Conservation (phyloP, 1,284 basidiomycete species). For the Ustilago lituana region DNA sequence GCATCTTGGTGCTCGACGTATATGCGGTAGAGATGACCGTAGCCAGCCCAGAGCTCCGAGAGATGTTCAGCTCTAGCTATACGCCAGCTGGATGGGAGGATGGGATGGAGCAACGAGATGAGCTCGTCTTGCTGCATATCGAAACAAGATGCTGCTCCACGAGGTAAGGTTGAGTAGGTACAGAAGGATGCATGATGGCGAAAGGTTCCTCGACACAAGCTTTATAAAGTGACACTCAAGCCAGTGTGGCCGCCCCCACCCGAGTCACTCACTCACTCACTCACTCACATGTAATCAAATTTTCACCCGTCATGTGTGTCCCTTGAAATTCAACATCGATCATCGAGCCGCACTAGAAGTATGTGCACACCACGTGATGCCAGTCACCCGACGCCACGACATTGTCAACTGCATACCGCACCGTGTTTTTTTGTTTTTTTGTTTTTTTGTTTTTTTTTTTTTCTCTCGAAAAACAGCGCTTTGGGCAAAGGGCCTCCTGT, state of each 20-base stretch:
- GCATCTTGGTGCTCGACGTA: slow-evolving; percentile 7
- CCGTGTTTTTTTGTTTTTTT: slow-evolving; percentile 1
- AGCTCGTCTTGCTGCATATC: slow-evolving; percentile 15
- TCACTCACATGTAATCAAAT: too few relatives aligned
- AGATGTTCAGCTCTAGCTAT: slow-evolving; percentile 18
- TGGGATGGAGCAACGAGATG: not conserved
- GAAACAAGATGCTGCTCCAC: too few relatives aligned
- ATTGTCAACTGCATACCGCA: not conserved
- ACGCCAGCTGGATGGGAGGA: slow-evolving; percentile 11
- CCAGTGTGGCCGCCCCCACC: too few relatives aligned
- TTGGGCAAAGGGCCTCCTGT: too few relatives aligned
- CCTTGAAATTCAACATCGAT: too few relatives aligned
- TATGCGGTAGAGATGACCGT: slow-evolving; percentile 42
- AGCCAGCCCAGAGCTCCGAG: slow-evolving; percentile 43
- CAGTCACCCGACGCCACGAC: not conserved
- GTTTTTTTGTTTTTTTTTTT: too few relatives aligned
- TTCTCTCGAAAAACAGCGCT: too few relatives aligned
- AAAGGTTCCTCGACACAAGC: not conserved
- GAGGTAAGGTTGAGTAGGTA: too few relatives aligned
- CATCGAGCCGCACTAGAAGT: too few relatives aligned
- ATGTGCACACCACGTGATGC: slow-evolving; percentile 20
- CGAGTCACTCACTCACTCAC: too few relatives aligned
- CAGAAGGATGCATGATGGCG: too few relatives aligned
- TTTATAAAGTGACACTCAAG: slow-evolving; percentile 25
- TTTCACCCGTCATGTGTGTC: too few relatives aligned